phyloP scores from a whole-genome alignment of 1,284 basidiomycete species.

The Pisolithus thermaeus region DNA sequence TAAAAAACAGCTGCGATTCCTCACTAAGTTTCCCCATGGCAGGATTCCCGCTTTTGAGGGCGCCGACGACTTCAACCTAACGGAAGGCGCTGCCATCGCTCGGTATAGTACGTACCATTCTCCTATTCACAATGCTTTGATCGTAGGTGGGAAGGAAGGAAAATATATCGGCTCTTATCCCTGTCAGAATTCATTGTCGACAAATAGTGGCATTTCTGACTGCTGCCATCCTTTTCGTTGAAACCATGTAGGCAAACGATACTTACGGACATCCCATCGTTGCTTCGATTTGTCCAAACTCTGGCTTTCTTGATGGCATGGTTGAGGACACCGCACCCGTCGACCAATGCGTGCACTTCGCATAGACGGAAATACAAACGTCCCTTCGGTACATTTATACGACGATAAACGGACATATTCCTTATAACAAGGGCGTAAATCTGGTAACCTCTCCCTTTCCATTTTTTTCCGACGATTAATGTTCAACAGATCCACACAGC shows the following conservation, averaged over 20 bases:
- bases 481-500: too few relatives aligned
- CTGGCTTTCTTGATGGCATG: constrained; percentile 54
- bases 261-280: constrained; percentile 45
- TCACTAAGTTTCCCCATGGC: constrained; percentile 75
- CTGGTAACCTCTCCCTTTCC: constrained; percentile 19
- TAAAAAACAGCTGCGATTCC: constrained; percentile 76
- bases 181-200: constrained; percentile 61
- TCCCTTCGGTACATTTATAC: constrained; percentile 24
- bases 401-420: constrained; percentile 35
- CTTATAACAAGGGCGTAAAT: constrained; percentile 53
- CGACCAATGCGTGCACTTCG: constrained; percentile 64
- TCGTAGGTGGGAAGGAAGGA: constrained; percentile 20
- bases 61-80: constrained; percentile 74
- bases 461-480: not conserved
- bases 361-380: constrained; percentile 49
- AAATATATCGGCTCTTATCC: constrained; percentile 44
- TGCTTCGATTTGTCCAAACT: constrained; percentile 63
- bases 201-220: constrained; percentile 34
- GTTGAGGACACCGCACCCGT: constrained; percentile 54
- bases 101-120: constrained; percentile 75
- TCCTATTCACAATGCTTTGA: constrained; percentile 5
- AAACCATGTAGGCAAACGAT: not conserved
- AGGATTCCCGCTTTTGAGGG: constrained; percentile 83
- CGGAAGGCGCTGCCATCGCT: constrained; percentile 79
- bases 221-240: constrained; percentile 1